Percentiles rank a stretch among this genome's conserved stretches.
These are phyloP conservation scores for Blakeslea trispora DNA, from an alignment of 371 early-diverging fungal species.

Conservation along the genomic window DNA sequence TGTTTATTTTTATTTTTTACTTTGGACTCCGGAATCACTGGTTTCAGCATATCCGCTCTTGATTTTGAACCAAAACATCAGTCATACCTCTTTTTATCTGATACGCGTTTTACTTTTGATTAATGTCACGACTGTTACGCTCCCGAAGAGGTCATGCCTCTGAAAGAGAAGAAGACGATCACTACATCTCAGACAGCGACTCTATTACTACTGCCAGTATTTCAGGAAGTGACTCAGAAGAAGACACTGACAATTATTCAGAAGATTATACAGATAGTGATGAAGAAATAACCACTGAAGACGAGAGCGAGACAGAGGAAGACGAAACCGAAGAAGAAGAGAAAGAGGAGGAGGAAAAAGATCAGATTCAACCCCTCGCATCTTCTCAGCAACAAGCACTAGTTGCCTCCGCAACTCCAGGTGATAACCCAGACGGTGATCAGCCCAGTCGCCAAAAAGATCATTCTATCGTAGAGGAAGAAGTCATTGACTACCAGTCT, in stretches of 20 bases:
- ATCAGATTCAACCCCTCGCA: not conserved
- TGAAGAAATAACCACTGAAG: not conserved
- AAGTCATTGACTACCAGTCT: not conserved
- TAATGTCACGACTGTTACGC: slow-evolving; percentile 12
- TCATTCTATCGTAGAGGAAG: not conserved
- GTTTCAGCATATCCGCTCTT: too few relatives aligned
- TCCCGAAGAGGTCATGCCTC: slow-evolving; percentile 12
- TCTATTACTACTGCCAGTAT: not conserved
- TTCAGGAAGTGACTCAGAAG: not conserved
- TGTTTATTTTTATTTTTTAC: too few relatives aligned
- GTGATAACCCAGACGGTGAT: not conserved
- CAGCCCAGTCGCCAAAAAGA: not conserved
- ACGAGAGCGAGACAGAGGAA: not conserved
- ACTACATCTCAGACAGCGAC: not conserved
- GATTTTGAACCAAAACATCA: too few relatives aligned
- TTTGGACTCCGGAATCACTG: too few relatives aligned
- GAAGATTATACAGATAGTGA: not conserved
- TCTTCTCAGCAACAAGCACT: not conserved
- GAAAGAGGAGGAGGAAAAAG: not conserved
- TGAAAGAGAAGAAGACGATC: slow-evolving; percentile 9
- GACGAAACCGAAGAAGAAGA: not conserved
- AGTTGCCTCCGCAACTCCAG: not conserved
- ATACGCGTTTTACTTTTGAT: not conserved
- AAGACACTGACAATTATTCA: not conserved
- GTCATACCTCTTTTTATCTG: not conserved